phyloP scores from a whole-genome alignment of 257 asterid genomes.

The Penstemon newberryi region DNA sequence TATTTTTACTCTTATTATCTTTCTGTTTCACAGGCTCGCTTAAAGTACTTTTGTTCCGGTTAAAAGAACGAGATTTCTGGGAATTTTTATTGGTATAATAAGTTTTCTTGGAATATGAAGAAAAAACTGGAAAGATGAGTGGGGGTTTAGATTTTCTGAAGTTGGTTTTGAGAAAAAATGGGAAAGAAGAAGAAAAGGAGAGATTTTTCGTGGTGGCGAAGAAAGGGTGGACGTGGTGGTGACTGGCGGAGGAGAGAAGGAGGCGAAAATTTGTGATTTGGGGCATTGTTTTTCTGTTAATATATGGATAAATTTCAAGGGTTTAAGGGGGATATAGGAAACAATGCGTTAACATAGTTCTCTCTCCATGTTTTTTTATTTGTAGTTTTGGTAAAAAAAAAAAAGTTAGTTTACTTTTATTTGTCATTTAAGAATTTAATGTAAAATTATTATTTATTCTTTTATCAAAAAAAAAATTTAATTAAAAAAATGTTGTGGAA shows the following conservation, averaged over 20 bases:
- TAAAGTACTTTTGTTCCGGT: constrained; percentile 36
- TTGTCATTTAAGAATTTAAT: no score
- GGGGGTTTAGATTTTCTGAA: constrained; percentile 29
- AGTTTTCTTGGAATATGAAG: constrained; percentile 46
- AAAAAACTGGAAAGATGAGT: constrained; percentile 30
- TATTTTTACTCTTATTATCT: constrained; percentile 26
- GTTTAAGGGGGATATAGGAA: constrained; percentile 29
- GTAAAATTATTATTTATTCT: no score
- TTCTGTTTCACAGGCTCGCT: constrained; percentile 33
- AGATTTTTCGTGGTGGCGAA: constrained; percentile 36
- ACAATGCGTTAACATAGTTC: no score
- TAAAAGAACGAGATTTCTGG: constrained; percentile 44
- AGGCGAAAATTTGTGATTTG: constrained; percentile 64
- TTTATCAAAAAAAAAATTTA: no score
- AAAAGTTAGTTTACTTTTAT: no score
- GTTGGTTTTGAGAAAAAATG: constrained; percentile 24
- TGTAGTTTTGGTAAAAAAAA: no score
- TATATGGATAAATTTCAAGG: constrained; percentile 21
- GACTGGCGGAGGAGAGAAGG: constrained; percentile 62
- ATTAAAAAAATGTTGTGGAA: no score
- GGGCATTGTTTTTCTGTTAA: constrained; percentile 44
- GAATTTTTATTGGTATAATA: constrained; percentile 1
- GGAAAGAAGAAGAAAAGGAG: constrained; percentile 35
- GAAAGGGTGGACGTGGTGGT: constrained; percentile 46
- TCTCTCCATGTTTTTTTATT: no score